Percentiles rank a stretch among this genome's conserved stretches.
Conservation (phyloP, 345 rosid genomes). For the Ceriops tagal region DNA sequence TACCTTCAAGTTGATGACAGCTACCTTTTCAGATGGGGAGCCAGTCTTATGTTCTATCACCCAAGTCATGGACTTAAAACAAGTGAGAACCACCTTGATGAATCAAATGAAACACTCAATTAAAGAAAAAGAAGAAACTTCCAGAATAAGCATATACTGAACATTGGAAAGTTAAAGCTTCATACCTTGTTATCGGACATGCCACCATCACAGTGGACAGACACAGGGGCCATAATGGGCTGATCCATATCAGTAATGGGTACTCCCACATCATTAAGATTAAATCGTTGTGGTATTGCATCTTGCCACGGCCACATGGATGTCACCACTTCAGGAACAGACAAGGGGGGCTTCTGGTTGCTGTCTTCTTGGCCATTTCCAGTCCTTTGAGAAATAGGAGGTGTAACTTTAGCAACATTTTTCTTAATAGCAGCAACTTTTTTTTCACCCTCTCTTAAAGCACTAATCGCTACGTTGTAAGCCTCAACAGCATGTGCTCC, state of each 20-base stretch:
- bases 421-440: conserved; percentile 43
- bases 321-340: conserved; percentile 38
- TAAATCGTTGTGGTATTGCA: conserved; percentile 33
- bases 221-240: conserved; percentile 47
- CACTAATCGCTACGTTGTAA: conserved; percentile 39
- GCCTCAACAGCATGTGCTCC: conserved; percentile 56
- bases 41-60: conserved; percentile 49
- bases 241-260: conserved; percentile 53
- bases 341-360: conserved; percentile 32
- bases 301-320: conserved; percentile 67
- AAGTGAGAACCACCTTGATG: conserved; percentile 57
- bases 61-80: conserved; percentile 72
- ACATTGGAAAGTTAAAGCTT: not conserved
- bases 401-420: conserved; percentile 35
- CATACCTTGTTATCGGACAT: conserved; percentile 43
- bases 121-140: not conserved
- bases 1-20: conserved; percentile 63
- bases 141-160: not conserved
- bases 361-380: conserved; percentile 41
- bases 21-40: conserved; percentile 42
- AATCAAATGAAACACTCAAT: conserved; percentile 3
- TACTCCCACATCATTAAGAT: conserved; percentile 47
- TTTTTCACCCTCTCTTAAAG: conserved; percentile 46
- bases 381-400: conserved; percentile 36
- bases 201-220: conserved; percentile 42